Conservation (phyloP, 257 asterid species). For the Anisodus tanguticus region DNA sequence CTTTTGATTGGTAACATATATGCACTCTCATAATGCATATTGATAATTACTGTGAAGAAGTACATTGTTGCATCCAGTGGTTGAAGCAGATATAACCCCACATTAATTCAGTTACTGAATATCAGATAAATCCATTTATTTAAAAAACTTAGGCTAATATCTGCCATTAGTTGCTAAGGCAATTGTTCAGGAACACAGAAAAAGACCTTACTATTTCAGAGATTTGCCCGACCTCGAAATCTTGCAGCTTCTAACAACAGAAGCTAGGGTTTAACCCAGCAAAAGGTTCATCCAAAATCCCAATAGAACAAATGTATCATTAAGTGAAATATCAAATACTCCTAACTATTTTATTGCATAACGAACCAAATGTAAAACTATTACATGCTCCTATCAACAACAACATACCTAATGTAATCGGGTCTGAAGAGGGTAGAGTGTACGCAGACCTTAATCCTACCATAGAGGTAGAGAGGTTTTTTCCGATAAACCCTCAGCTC, state of each 20-base stretch:
- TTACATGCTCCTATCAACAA: background rate
- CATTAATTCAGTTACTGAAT: background rate
- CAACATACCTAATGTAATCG: too few relatives aligned
- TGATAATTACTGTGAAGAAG: background rate
- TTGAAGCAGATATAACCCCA: conserved; percentile 4
- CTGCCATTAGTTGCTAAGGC: background rate
- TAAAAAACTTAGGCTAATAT: background rate
- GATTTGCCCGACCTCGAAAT: background rate
- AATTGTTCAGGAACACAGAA: background rate
- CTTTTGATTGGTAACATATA: background rate
- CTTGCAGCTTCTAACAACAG: background rate
- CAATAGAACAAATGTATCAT: background rate
- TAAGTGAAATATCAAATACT: background rate
- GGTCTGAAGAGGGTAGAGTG: too few relatives aligned
- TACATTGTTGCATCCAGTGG: background rate
- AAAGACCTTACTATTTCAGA: background rate
- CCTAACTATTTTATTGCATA: background rate
- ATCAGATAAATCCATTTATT: background rate
- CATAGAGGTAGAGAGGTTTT: too few relatives aligned
- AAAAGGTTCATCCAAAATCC: background rate
- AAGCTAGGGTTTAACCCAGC: background rate
- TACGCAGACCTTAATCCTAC: too few relatives aligned
- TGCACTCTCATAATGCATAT: conserved; percentile 8
- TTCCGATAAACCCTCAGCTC: too few relatives aligned
- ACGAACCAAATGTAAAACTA: background rate